A percentile compares a stretch with the other conserved stretches of the same genome.
These are phyloP conservation scores for Begonia loranthoides DNA, from an alignment of 306 rosid species.

Conservation along the genomic window DNA sequence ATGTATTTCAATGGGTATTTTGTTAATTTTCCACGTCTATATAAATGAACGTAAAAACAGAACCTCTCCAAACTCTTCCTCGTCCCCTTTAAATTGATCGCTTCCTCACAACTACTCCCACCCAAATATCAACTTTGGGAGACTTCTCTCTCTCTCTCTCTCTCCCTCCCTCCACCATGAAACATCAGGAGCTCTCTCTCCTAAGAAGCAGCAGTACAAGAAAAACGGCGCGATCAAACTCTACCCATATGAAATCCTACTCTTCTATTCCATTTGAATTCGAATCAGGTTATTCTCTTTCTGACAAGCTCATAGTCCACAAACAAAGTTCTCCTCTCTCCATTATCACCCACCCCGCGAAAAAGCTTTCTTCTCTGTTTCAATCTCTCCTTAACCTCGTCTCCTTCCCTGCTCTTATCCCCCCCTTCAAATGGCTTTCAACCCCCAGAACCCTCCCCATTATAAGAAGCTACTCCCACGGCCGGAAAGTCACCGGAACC, in stretches of 20 bases:
- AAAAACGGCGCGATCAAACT: not conserved
- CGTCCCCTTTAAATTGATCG: too few species aligned
- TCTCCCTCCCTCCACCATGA: not conserved
- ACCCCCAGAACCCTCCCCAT: slow-evolving; percentile 16
- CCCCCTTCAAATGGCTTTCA: slow-evolving; percentile 16
- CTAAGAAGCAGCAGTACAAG: not conserved
- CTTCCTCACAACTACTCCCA: not conserved
- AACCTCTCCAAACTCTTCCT: too few species aligned
- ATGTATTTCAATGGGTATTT: too few species aligned
- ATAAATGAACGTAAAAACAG: too few species aligned
- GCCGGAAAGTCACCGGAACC: slow-evolving; percentile 63
- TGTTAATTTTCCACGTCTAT: too few species aligned
- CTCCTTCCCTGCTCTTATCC: slow-evolving; percentile 6
- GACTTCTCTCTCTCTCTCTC: not conserved
- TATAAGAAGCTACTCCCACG: slow-evolving; percentile 13
- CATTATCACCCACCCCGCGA: slow-evolving; percentile 11
- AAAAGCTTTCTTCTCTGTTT: slow-evolving; percentile 25
- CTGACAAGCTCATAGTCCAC: not conserved
- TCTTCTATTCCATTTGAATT: too few species aligned
- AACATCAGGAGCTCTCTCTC: not conserved
- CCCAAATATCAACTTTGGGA: not conserved
- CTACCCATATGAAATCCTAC: not conserved
- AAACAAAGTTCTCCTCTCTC: not conserved
- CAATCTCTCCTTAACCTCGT: slow-evolving; percentile 29
- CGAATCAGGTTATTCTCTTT: too few species aligned